Conservation (phyloP, 768 basidiomycete genomes). For the Hirschioporus abietinus region DNA sequence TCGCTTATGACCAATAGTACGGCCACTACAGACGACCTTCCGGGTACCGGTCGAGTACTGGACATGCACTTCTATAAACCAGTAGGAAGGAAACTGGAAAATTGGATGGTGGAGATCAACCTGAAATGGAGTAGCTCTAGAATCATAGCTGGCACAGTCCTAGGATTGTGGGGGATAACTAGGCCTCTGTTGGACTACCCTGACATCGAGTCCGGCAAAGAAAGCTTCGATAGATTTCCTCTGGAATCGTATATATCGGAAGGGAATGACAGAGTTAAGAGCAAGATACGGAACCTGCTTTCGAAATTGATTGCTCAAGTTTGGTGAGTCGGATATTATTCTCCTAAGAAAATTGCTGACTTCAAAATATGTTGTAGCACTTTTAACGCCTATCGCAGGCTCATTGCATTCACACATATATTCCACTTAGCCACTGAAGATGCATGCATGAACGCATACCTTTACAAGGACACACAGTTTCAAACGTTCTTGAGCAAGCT, state of each 20-base stretch:
- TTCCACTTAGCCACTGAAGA: background rate
- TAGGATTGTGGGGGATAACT: background rate
- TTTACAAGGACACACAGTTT: background rate
- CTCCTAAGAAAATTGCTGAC: background rate
- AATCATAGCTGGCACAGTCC: background rate
- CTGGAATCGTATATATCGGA: background rate
- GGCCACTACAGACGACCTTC: background rate
- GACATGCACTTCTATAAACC: background rate
- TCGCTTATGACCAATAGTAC: background rate
- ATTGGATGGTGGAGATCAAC: background rate
- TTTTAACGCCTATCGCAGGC: background rate
- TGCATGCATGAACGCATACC: background rate
- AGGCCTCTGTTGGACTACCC: background rate
- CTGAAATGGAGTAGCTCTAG: background rate
- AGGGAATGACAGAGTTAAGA: background rate
- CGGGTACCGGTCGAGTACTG: background rate
- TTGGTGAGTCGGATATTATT: background rate
- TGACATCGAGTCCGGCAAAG: background rate
- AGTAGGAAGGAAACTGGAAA: background rate
- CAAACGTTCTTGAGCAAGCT: too few relatives aligned
- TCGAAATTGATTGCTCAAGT: background rate
- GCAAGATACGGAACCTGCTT: background rate
- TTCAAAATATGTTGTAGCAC: background rate
- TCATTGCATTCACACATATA: background rate
- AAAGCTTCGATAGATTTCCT: background rate